Conservation (phyloP, 768 basidiomycete genomes). For the Phanerochaete sordida region DNA sequence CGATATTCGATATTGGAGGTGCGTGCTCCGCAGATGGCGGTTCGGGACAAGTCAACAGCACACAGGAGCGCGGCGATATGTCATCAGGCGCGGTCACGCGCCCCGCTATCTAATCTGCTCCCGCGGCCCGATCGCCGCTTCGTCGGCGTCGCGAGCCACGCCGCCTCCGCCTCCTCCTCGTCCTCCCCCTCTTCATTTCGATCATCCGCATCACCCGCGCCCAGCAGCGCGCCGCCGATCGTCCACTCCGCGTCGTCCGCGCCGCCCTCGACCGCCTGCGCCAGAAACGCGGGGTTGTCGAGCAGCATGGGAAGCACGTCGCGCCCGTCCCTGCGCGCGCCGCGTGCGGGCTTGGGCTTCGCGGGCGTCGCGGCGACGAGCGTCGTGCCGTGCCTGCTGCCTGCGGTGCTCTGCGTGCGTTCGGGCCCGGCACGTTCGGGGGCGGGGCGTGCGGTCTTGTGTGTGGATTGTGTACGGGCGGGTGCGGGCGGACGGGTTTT, state of each 20-base stretch:
- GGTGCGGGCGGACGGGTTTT: conserved; percentile 8
- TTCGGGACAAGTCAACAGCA: too few relatives aligned
- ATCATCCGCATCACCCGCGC: conserved; percentile 21
- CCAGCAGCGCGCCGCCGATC: conserved; percentile 3
- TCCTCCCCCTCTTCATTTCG: conserved; percentile 2
- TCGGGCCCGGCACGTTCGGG: too few relatives aligned
- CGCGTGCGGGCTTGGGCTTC: conserved; percentile 26
- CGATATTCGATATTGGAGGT: too few relatives aligned
- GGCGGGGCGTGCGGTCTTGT: not conserved
- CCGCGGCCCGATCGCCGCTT: conserved; percentile 3
- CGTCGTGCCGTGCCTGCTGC: conserved; percentile 29
- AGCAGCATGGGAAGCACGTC: conserved; percentile 2
- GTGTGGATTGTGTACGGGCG: not conserved
- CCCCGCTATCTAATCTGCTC: not conserved
- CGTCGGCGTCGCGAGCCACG: conserved; percentile 22
- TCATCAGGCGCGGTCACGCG: not conserved
- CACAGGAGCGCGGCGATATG: too few relatives aligned
- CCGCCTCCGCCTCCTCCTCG: not conserved
- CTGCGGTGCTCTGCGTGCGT: too few relatives aligned
- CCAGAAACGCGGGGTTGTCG: not conserved
- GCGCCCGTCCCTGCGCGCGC: not conserved
- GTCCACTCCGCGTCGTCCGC: conserved; percentile 24
- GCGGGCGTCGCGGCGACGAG: conserved; percentile 58
- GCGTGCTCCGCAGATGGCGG: too few relatives aligned
- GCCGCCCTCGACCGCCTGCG: conserved; percentile 14